These are phyloP conservation scores for Starmerella etchellsii DNA, from an alignment of 805 yeast species.

Conservation along the genomic window DNA sequence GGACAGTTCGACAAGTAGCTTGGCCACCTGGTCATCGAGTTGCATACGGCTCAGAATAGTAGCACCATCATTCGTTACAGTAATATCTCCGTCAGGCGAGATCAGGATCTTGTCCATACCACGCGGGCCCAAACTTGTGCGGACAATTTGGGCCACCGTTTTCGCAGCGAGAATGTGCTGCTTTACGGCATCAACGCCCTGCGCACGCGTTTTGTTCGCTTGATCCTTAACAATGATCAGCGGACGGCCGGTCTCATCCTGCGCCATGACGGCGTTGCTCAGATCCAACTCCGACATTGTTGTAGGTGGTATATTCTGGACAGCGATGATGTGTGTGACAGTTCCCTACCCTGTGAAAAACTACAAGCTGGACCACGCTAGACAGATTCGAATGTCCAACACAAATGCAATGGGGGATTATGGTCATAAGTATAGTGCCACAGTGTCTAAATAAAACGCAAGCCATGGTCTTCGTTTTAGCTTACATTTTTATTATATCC, in stretches of 20 bases:
- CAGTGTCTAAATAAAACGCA: too few species aligned
- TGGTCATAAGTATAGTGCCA: too few species aligned
- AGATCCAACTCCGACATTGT: slow-evolving; percentile 46
- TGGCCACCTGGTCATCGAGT: slow-evolving; percentile 89
- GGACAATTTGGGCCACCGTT: slow-evolving; percentile 82
- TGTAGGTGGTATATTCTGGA: too few species aligned
- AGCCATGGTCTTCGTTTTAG: too few species aligned
- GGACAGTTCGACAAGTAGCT: slow-evolving; percentile 82
- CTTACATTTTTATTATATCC: too few species aligned
- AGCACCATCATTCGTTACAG: slow-evolving; percentile 97
- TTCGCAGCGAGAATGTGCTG: slow-evolving; percentile 88
- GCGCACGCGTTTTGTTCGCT: slow-evolving; percentile 47
- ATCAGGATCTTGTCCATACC: slow-evolving; percentile 95
- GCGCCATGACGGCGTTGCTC: slow-evolving; percentile 97
- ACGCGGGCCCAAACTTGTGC: slow-evolving; percentile 91
- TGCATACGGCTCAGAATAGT: slow-evolving; percentile 94
- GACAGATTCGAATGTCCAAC: too few species aligned
- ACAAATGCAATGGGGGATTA: too few species aligned
- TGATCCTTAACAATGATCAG: slow-evolving; percentile 91
- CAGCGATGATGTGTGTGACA: too few species aligned
- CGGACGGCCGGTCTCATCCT: slow-evolving; percentile 98
- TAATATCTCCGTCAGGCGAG: slow-evolving; percentile 93
- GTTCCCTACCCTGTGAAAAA: too few species aligned
- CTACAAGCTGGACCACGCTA: too few species aligned
- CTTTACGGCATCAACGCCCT: slow-evolving; percentile 66